Conservation (phyloP, 1,284 basidiomycete species). For the Peniophora sp. region DNA sequence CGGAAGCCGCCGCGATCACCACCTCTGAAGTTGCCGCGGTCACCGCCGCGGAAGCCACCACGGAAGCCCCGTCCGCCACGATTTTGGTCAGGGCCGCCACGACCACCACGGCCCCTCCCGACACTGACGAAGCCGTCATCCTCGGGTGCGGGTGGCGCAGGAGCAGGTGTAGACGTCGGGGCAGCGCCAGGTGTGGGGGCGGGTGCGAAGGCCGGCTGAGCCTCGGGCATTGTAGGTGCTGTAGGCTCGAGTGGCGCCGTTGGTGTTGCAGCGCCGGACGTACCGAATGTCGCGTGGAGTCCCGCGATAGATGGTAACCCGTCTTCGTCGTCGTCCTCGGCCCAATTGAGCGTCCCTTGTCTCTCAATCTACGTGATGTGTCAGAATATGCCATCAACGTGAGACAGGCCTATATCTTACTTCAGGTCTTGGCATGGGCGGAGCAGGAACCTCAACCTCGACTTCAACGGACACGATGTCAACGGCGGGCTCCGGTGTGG, state of each 20-base stretch:
- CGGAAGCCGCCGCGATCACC: constrained; percentile 26
- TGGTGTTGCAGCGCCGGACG: constrained; percentile 38
- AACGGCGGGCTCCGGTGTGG: constrained; percentile 8
- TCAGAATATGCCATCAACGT: no score
- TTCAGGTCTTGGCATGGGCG: neutral
- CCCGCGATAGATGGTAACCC: constrained; percentile 31
- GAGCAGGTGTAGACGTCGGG: neutral
- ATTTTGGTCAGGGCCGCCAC: neutral
- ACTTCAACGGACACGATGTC: constrained; percentile 17
- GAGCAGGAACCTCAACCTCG: neutral
- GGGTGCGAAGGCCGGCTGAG: constrained; percentile 5
- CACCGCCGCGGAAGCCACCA: constrained; percentile 27
- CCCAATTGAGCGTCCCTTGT: constrained; percentile 33
- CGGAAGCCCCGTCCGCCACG: constrained; percentile 19
- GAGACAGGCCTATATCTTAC: neutral
- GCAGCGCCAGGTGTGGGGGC: neutral
- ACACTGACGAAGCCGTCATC: constrained; percentile 56
- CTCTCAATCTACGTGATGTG: no score
- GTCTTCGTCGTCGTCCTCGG: constrained; percentile 39
- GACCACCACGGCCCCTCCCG: constrained; percentile 21
- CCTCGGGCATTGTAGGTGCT: constrained; percentile 20
- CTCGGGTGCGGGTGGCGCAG: constrained; percentile 20
- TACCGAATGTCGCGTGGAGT: constrained; percentile 34
- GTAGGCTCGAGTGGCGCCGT: constrained; percentile 19
- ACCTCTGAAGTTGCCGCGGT: constrained; percentile 25